These are phyloP conservation scores for Tylopilus sp. DNA, from an alignment of 1,284 basidiomycete species.

Conservation along the genomic window DNA sequence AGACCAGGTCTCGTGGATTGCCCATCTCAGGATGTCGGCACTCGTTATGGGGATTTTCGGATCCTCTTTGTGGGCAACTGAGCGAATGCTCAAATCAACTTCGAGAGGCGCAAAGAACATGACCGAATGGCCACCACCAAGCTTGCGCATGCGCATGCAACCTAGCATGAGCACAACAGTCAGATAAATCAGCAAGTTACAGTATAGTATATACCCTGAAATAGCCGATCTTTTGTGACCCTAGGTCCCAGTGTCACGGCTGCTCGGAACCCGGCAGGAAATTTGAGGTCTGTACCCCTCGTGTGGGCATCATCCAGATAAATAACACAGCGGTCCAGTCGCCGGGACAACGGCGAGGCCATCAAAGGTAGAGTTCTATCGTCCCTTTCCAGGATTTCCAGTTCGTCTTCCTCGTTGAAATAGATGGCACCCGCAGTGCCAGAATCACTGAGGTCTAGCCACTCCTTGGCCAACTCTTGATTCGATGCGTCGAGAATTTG, in stretches of 20 bases:
- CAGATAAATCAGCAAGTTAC: background rate
- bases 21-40: slow-evolving; percentile 53
- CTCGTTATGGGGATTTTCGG: slow-evolving; percentile 28
- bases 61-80: slow-evolving; percentile 18
- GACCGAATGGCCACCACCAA: slow-evolving; percentile 59
- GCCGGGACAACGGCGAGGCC: slow-evolving; percentile 53
- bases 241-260: slow-evolving; percentile 64
- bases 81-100: slow-evolving; percentile 52
- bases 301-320: slow-evolving; percentile 69
- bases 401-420: slow-evolving; percentile 54
- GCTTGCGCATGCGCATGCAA: slow-evolving; percentile 60
- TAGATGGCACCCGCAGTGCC: slow-evolving; percentile 55
- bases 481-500: slow-evolving; percentile 63
- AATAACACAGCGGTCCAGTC: slow-evolving; percentile 55
- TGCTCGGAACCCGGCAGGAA: slow-evolving; percentile 55
- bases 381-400: slow-evolving; percentile 52
- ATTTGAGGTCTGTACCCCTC: slow-evolving; percentile 63
- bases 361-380: slow-evolving; percentile 47
- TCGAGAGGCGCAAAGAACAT: slow-evolving; percentile 59
- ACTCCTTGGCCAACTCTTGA: slow-evolving; percentile 47
- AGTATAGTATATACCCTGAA: slow-evolving; percentile 53
- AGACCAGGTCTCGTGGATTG: slow-evolving; percentile 53
- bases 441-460: slow-evolving; percentile 48
- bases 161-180: slow-evolving; percentile 33
- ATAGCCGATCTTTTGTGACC: slow-evolving; percentile 60